Conservation (phyloP, 257 asterid genomes). For the Ilex asprella region DNA sequence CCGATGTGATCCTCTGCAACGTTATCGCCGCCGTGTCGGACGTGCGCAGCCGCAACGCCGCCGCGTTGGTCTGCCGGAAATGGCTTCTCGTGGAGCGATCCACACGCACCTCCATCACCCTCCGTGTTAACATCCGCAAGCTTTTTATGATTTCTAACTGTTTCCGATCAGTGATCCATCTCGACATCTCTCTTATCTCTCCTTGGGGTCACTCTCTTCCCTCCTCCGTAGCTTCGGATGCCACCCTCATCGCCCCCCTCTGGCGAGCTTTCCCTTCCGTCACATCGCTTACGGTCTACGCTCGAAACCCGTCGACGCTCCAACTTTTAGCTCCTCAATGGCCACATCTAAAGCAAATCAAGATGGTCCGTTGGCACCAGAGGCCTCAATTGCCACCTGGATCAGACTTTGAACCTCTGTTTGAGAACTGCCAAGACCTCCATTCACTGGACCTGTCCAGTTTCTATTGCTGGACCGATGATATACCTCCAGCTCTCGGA, state of each 20-base stretch:
- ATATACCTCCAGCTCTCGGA: conserved; percentile 52
- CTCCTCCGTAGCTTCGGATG: conserved; percentile 30
- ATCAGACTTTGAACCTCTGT: conserved; percentile 48
- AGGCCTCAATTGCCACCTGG: conserved; percentile 66
- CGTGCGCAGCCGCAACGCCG: conserved; percentile 77
- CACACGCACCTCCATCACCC: conserved; percentile 67
- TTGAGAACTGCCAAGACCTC: conserved; percentile 26
- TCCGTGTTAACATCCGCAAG: conserved; percentile 78
- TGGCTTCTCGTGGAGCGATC: conserved; percentile 63
- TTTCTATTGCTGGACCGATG: conserved; percentile 94
- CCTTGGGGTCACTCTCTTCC: conserved; percentile 84
- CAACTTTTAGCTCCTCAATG: conserved; percentile 46
- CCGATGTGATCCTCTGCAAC: conserved; percentile 64
- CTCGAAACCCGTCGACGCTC: conserved; percentile 41
- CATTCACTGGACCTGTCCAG: conserved; percentile 48
- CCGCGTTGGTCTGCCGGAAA: conserved; percentile 62
- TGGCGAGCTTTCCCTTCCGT: conserved; percentile 55
- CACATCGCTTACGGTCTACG: conserved; percentile 53
- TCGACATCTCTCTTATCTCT: conserved; percentile 79
- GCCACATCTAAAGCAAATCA: conserved; percentile 35
- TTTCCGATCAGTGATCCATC: conserved; percentile 51
- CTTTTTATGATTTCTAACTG: conserved; percentile 58
- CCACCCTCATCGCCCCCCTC: conserved; percentile 52
- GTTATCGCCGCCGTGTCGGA: conserved; percentile 62
- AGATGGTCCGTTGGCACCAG: conserved; percentile 93